Evolutionary conservation across 441 rosid genomes (phyloP), one percentile per base, ranked within the genome.

Genomic region (Gossypium schwendimanii): DNA sequence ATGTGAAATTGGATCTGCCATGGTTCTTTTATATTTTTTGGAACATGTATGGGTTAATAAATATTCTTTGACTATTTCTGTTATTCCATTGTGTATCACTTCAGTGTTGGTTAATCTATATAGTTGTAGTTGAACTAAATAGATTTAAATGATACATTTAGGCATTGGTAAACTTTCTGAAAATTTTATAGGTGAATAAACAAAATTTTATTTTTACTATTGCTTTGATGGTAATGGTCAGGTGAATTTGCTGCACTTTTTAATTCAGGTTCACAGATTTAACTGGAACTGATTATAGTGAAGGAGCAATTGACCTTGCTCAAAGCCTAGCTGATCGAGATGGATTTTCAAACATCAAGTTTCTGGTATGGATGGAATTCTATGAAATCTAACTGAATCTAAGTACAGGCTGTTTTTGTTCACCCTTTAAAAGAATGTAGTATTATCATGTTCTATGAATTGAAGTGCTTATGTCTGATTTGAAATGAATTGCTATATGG

Each of bases 211-310:
- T 24, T 67, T 24, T 26, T 50, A 17, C 26, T 26, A 49, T 49
- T 49, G 44, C 44, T 47, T 45, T 49, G 3, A 49, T 24, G 57
- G 58, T 15, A 26, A 49, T 26, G 39, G 39, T 65, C 20, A 3
- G 12, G 20, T 53, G 50, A 31, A 62, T 50, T 45, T 2, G 15
- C 39, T 67, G 26, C 50, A 64, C 8, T 77, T 64, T 73, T 65
- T 20, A 50, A 33, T 78, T 69, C 85, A 92, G 97, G 88, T 94
- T 91, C 86, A 81, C 92, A 75, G 97, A 91, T 77, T 86, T 92
- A 81, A 94, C 94, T 5, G 98, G 98, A 75, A 81, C 80, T 68
- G 96, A 94, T 78, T 94, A 94, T 60, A 91, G 97, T 74, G 98
- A 94, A 83, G 92, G 91, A 33, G 99, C 96, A 3, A 80, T 92